A percentile compares a stretch with the other conserved stretches of the same genome.
Evolutionary conservation across 2,329 filamentous ascomycete species (phyloP).

Genomic region (Penicillium sp.): DNA sequence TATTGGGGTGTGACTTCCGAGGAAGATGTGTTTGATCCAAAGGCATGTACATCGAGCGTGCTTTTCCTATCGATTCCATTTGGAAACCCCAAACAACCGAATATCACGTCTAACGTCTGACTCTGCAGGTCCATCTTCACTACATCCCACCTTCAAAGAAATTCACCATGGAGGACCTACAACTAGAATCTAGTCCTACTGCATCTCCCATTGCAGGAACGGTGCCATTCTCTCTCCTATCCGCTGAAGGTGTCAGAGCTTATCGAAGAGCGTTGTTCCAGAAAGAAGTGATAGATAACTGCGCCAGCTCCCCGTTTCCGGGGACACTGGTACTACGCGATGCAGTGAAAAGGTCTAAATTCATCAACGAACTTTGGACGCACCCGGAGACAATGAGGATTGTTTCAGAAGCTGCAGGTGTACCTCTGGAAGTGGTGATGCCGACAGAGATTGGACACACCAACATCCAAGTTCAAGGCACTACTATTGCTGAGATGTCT

Average conservation of each 20-base stretch:
- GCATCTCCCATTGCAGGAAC: constrained; percentile 15
- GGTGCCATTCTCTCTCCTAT: constrained; percentile 13
- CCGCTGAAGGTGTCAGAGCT: constrained; percentile 11
- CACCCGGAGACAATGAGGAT: constrained; percentile 24
- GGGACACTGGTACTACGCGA: constrained; percentile 26
- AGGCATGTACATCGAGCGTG: not conserved
- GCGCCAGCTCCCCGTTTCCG: constrained; percentile 16
- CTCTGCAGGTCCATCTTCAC: constrained; percentile 15
- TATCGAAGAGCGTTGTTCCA: constrained; percentile 15
- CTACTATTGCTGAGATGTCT: constrained; percentile 16
- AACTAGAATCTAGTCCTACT: constrained; percentile 1
- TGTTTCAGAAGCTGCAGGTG: constrained; percentile 24
- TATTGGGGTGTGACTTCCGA: not conserved
- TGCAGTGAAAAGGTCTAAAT: constrained; percentile 22
- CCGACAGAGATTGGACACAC: constrained; percentile 29
- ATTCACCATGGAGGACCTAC: constrained; percentile 15
- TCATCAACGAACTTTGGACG: constrained; percentile 28
- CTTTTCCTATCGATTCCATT: not conserved
- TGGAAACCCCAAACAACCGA: not conserved
- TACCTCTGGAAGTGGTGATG: constrained; percentile 26
- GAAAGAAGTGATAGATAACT: constrained; percentile 12
- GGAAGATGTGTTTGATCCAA: constrained; percentile 4
- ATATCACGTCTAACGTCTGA: not conserved
- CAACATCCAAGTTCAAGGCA: constrained; percentile 25
- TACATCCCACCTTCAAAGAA: constrained; percentile 14